These are phyloP conservation scores for Cronartium ribicola DNA, from an alignment of 1,284 basidiomycete species.

Conservation along the genomic window DNA sequence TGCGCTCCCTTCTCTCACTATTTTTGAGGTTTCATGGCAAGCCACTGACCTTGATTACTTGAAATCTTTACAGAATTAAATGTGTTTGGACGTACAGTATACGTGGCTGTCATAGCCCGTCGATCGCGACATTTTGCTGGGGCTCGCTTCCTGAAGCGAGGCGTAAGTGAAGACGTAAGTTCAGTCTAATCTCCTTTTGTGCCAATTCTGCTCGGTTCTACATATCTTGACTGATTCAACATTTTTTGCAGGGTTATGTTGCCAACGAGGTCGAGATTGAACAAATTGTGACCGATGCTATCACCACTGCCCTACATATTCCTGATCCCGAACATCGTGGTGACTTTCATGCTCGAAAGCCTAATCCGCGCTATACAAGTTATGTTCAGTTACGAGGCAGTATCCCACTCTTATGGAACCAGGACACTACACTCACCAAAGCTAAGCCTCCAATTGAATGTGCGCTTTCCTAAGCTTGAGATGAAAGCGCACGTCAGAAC, in stretches of 20 bases:
- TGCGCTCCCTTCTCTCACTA: constrained; percentile 51
- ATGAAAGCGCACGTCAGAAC: neutral
- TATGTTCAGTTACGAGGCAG: constrained; percentile 41
- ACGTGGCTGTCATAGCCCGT: constrained; percentile 88
- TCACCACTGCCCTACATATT: constrained; percentile 62
- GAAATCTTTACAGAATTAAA: constrained; percentile 65
- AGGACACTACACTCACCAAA: constrained; percentile 41
- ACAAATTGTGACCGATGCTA: constrained; percentile 90
- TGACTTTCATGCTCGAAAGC: constrained; percentile 38
- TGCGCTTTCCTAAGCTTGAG: constrained; percentile 2
- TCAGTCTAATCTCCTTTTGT: neutral
- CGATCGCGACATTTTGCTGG: constrained; percentile 94
- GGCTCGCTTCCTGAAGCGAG: constrained; percentile 88
- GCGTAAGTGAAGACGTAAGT: constrained; percentile 79
- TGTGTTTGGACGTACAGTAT: constrained; percentile 82
- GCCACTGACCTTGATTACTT: neutral
- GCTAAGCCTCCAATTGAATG: constrained; percentile 42
- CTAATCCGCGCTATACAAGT: constrained; percentile 37
- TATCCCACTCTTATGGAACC: constrained; percentile 42
- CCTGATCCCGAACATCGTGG: constrained; percentile 60
- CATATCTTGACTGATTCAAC: constrained; percentile 1
- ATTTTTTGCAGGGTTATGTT: constrained; percentile 73
- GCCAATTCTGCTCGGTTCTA: neutral
- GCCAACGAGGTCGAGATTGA: constrained; percentile 99
- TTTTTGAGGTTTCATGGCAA: neutral